phyloP scores from a whole-genome alignment of 2,329 filamentous ascomycete genomes.

The Microdochium nivale region DNA sequence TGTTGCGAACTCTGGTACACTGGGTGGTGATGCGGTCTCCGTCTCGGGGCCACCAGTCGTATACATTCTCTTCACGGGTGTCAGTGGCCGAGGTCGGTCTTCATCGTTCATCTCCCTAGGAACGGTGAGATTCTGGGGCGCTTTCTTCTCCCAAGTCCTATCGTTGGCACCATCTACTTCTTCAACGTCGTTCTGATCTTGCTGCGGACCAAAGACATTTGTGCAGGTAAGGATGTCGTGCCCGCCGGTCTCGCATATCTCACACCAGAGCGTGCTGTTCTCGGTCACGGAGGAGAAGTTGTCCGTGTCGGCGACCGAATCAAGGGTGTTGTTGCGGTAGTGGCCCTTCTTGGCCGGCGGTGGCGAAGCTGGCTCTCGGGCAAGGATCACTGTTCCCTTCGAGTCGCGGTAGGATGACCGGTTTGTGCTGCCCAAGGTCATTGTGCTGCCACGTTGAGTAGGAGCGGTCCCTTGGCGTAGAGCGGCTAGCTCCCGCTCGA shows the following conservation, averaged over 20 bases:
- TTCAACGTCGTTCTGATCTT: conserved; percentile 13
- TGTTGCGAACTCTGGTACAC: not conserved
- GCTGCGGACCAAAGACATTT: conserved; percentile 64
- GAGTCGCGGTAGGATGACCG: conserved; percentile 57
- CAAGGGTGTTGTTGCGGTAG: conserved; percentile 47
- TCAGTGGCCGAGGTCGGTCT: conserved; percentile 45
- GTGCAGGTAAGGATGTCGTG: conserved; percentile 94
- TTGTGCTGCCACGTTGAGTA: conserved; percentile 41
- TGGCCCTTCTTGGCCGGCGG: conserved; percentile 29
- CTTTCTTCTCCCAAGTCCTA: conserved; percentile 25
- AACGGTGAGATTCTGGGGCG: conserved; percentile 29
- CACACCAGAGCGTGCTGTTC: conserved; percentile 74
- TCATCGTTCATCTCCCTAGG: conserved; percentile 26
- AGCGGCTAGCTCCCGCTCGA: conserved; percentile 71
- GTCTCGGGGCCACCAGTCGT: not conserved
- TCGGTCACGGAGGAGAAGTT: conserved; percentile 63
- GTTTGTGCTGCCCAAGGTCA: conserved; percentile 39
- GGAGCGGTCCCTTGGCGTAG: conserved; percentile 40
- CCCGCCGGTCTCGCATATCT: conserved; percentile 86
- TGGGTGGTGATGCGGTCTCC: not conserved
- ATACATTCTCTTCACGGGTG: conserved; percentile 30
- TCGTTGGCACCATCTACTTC: conserved; percentile 8
- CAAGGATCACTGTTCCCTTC: conserved; percentile 53
- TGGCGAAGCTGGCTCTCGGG: conserved; percentile 39
- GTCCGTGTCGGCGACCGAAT: conserved; percentile 64